Conservation (phyloP, 257 asterid genomes). For the Phtheirospermum japonicum region DNA sequence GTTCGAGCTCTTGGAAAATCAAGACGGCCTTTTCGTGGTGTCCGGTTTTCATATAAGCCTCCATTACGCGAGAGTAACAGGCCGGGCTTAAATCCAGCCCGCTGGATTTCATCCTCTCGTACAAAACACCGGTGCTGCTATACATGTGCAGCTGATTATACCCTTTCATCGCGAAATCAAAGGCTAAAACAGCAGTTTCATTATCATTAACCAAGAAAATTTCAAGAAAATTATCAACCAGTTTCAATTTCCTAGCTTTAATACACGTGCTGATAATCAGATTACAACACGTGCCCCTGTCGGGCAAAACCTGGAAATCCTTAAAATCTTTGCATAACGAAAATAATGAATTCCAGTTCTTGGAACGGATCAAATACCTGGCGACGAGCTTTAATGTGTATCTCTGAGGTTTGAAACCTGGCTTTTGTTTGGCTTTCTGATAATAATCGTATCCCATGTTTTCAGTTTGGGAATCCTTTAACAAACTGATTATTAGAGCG, state of each 20-base stretch:
- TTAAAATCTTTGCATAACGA: slow-evolving; percentile 54
- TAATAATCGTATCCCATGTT: slow-evolving; percentile 56
- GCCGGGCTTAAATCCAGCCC: slow-evolving; percentile 42
- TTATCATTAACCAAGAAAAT: slow-evolving; percentile 38
- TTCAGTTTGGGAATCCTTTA: slow-evolving; percentile 60
- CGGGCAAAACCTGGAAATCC: slow-evolving; percentile 50
- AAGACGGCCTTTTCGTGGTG: slow-evolving; percentile 38
- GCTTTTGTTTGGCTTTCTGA: slow-evolving; percentile 46
- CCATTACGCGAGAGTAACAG: slow-evolving; percentile 62
- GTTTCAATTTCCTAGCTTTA: slow-evolving; percentile 68
- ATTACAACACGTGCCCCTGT: slow-evolving; percentile 47
- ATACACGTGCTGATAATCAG: slow-evolving; percentile 47
- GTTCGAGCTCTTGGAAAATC: slow-evolving; percentile 54
- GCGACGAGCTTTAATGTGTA: slow-evolving; percentile 52
- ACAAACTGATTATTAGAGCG: slow-evolving; percentile 53
- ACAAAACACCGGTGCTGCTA: slow-evolving; percentile 44
- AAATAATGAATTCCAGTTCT: slow-evolving; percentile 51
- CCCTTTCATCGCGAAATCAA: slow-evolving; percentile 81
- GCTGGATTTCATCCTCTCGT: slow-evolving; percentile 47
- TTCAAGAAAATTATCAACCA: slow-evolving; percentile 53
- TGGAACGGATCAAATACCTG: slow-evolving; percentile 61
- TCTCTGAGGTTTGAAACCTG: slow-evolving; percentile 49
- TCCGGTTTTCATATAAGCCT: slow-evolving; percentile 54
- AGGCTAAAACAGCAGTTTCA: slow-evolving; percentile 48
- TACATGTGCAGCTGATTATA: slow-evolving; percentile 87